A percentile compares a stretch with the other conserved stretches of the same genome.
Evolutionary conservation across 805 yeast genomes (phyloP).

Genomic region (Blastobotrys muscicola): DNA sequence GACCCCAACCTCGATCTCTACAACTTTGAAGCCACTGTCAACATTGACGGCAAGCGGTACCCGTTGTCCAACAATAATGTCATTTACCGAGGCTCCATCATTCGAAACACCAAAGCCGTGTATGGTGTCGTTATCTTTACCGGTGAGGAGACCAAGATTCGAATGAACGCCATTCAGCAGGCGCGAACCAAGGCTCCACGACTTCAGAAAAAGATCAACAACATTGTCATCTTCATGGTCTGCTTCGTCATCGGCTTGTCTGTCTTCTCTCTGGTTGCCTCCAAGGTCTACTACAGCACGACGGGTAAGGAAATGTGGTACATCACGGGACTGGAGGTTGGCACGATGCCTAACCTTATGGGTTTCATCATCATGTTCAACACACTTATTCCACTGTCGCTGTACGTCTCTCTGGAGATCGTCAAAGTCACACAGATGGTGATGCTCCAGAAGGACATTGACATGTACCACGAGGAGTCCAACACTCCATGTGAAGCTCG

Average conservation of each 20-base stretch:
- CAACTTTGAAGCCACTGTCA: conserved; percentile 68
- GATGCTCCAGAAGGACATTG: conserved; percentile 80
- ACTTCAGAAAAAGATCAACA: conserved; percentile 70
- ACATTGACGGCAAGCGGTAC: conserved; percentile 32
- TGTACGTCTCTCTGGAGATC: conserved; percentile 94
- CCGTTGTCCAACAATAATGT: conserved; percentile 76
- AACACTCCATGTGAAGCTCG: conserved; percentile 92
- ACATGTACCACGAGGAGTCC: conserved; percentile 79
- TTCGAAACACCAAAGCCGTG: conserved; percentile 70
- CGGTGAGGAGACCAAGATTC: conserved; percentile 91
- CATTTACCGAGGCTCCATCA: conserved; percentile 81
- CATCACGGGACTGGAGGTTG: conserved; percentile 59
- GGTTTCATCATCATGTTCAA: conserved; percentile 96
- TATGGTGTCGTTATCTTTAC: conserved; percentile 82
- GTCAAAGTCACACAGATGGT: conserved; percentile 81
- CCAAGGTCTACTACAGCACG: conserved; percentile 41
- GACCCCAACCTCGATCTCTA: conserved; percentile 90
- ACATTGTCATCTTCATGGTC: conserved; percentile 83
- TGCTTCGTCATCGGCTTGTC: conserved; percentile 64
- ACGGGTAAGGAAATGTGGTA: conserved; percentile 57
- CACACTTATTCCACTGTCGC: conserved; percentile 87
- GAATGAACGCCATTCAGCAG: conserved; percentile 88
- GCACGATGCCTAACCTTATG: conserved; percentile 84
- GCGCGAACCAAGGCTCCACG: conserved; percentile 93
- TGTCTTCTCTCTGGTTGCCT: conserved; percentile 74